phyloP scores from a whole-genome alignment of 129 eudicot species.

The Kitagawia praeruptora region DNA sequence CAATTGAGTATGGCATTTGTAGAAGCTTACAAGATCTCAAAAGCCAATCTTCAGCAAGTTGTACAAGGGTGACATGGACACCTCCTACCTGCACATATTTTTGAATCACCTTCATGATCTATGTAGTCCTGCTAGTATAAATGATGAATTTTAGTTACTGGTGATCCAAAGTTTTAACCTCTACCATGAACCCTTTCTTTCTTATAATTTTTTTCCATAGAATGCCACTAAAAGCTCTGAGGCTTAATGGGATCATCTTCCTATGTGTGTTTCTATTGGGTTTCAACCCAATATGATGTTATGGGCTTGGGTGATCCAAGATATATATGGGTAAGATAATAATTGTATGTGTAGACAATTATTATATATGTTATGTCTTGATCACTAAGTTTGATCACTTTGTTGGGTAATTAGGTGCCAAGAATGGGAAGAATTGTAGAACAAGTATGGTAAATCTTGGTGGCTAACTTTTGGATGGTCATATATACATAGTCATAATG shows the following conservation, averaged over 20 bases:
- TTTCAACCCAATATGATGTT: too few relatives aligned
- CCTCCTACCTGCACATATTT: constrained; percentile 57
- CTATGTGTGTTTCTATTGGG: neutral
- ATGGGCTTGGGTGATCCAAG: too few relatives aligned
- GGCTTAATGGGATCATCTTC: neutral
- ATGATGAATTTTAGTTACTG: neutral
- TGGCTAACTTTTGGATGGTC: too few relatives aligned
- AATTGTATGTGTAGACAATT: too few relatives aligned
- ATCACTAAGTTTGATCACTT: too few relatives aligned
- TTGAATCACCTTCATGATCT: constrained; percentile 8
- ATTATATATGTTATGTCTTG: too few relatives aligned
- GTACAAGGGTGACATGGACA: constrained; percentile 41
- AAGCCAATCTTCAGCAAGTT: constrained; percentile 95
- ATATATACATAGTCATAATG: too few relatives aligned
- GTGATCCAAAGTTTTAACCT: neutral
- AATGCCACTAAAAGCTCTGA: neutral
- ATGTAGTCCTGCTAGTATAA: neutral
- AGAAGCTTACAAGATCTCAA: constrained; percentile 62
- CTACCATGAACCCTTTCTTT: neutral
- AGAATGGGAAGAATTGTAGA: too few relatives aligned
- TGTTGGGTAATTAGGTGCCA: too few relatives aligned
- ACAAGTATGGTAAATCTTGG: too few relatives aligned
- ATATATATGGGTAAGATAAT: too few relatives aligned
- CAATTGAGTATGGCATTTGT: constrained; percentile 57
- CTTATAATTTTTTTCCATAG: neutral